phyloP scores from a whole-genome alignment of 2,329 filamentous ascomycete species.

The Pseudocercospora vitis region DNA sequence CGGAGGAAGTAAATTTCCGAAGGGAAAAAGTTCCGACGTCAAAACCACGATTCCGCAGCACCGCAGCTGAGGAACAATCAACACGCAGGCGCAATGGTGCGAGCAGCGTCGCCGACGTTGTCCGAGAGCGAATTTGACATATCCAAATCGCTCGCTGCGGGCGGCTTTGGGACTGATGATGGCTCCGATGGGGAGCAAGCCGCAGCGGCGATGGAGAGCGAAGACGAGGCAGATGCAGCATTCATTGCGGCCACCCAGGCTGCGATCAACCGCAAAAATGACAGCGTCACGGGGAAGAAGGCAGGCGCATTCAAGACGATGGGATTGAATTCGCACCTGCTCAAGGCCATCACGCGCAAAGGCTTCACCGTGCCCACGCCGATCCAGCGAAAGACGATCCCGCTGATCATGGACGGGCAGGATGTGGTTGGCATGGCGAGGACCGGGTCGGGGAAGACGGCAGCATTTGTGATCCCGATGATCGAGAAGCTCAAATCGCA shows the following conservation, averaged over 20 bases:
- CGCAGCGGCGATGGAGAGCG: conserved; percentile 16
- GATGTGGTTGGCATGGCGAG: conserved; percentile 99
- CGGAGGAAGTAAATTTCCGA: neutral
- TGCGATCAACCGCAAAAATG: conserved; percentile 80
- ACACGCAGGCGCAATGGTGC: conserved; percentile 34
- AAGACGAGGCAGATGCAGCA: conserved; percentile 62
- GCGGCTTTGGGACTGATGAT: conserved; percentile 52
- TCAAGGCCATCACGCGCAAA: conserved; percentile 90
- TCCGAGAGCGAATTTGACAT: conserved; percentile 95
- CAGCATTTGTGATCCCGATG: conserved; percentile 97
- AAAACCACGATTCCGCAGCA: neutral
- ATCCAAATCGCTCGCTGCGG: conserved; percentile 61
- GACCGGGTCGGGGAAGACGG: conserved; percentile 98
- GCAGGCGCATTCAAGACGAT: conserved; percentile 96
- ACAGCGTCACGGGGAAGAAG: conserved; percentile 86
- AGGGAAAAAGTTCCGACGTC: neutral
- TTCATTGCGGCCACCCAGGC: conserved; percentile 89
- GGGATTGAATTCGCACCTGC: conserved; percentile 76
- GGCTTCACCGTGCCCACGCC: conserved; percentile 95
- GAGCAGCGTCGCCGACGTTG: conserved; percentile 72
- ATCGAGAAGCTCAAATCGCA: conserved; percentile 89
- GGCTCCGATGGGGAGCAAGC: conserved; percentile 14
- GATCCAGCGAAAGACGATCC: conserved; percentile 96
- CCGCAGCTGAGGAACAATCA: neutral
- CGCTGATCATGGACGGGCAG: conserved; percentile 80